Evolutionary conservation across 495 filamentous ascomycete species (phyloP), one percentile per base, ranked within the genome.

Genomic region (Echria macrotheca): DNA sequence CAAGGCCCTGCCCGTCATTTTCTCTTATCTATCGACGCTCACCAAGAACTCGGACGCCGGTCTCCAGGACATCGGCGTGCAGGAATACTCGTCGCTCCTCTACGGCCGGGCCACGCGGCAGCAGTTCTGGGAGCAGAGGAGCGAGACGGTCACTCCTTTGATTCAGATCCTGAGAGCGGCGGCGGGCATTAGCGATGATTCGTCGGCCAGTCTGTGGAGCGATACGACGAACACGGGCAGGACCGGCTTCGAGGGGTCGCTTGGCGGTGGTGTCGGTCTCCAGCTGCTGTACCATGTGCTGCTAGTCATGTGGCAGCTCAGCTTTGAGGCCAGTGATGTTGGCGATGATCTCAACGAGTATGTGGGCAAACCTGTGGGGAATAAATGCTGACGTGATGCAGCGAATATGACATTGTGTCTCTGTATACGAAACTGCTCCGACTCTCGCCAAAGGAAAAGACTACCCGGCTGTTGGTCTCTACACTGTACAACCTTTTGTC

Each of bases 371-470:
- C n/a, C n/a, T n/a, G n/a, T n/a, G n/a, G n/a, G n/a, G n/a, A n/a
- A n/a, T n/a, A n/a, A n/a, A n/a, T n/a, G n/a, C n/a, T n/a, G n/a
- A n/a, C n/a, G n/a, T n/a, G n/a, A n/a, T n/a, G 19, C 33, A 95
- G 90, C 40, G 89, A 94, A 69, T 87, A 95, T 69, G 90, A 97
- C 58, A 83, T 97, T 55, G 78, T 96, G 50, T 81, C 89, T 40
- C 81, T 96, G 48, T 96, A 94, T 66, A 89, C 85, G 17, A 86
- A 91, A 28, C 82, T 99, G 29, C 78, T 97, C 36, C 84, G 89
- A 23, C 72, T 95, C 11, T 95, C 93, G 4, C 90, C 91, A 25
- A 99, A 99, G 66, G 93, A 97, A 67, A 99, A 99, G 72, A 96
- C 90, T 0, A 96, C 93, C 0, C 83, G 94, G 3, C 80, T 99